Percentiles rank a stretch among this genome's conserved stretches.
These are phyloP conservation scores for Phaffomyces antillensis DNA, from an alignment of 805 yeast genomes.

Conservation along the genomic window DNA sequence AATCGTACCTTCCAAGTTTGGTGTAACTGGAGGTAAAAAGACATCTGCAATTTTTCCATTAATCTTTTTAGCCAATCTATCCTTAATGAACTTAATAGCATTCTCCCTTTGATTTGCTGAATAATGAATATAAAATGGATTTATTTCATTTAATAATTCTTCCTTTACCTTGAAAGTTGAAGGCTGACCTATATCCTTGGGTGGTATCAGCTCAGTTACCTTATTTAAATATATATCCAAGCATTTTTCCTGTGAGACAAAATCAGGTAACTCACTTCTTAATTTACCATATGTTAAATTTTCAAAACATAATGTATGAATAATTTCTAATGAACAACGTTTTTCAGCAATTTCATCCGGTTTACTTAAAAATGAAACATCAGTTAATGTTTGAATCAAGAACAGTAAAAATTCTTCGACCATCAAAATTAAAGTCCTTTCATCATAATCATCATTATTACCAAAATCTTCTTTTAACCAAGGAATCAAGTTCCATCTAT, in stretches of 20 bases:
- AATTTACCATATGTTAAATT: constrained; percentile 67
- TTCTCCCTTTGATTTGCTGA: constrained; percentile 77
- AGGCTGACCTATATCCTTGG: constrained; percentile 47
- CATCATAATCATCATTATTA: constrained; percentile 37
- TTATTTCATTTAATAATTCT: constrained; percentile 45
- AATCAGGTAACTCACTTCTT: constrained; percentile 66
- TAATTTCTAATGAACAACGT: constrained; percentile 60
- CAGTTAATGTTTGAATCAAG: constrained; percentile 61
- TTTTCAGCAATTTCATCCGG: constrained; percentile 40
- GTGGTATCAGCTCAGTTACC: constrained; percentile 56
- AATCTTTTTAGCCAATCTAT: constrained; percentile 34
- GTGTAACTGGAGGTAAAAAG: constrained; percentile 48
- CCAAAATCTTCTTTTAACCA: constrained; percentile 43
- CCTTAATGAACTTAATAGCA: constrained; percentile 59
- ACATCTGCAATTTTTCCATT: constrained; percentile 38
- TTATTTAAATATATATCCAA: constrained; percentile 57
- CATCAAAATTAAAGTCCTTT: constrained; percentile 45
- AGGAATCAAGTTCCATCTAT: constrained; percentile 60
- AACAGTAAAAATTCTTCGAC: constrained; percentile 74
- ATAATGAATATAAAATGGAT: constrained; percentile 79
- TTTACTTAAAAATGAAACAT: constrained; percentile 52
- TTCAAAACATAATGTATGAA: constrained; percentile 76
- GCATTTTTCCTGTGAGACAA: constrained; percentile 59
- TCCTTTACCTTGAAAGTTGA: constrained; percentile 66
- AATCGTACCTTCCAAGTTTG: constrained; percentile 28